Evolutionary conservation across 169 alveolate species (phyloP), one percentile per base, ranked within the genome.

Genomic region (Plasmodium gallinaceum): DNA sequence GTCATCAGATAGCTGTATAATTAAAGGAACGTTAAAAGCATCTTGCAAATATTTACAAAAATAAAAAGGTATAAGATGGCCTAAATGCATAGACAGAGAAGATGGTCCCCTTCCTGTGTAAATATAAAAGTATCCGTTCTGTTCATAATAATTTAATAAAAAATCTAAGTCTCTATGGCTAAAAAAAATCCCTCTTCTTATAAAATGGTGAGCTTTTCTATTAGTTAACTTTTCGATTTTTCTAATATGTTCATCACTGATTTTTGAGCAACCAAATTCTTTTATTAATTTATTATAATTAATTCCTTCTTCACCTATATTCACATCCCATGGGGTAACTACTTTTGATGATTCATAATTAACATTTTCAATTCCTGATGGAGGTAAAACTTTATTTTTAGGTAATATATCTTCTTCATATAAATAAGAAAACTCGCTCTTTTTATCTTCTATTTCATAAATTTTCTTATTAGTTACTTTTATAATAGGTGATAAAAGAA

Each of bases 81-180:
- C 99, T 71, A 98, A 88, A 88, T 98, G 99, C 92, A 98, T 94
- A 7, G 99, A 95, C n/a, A 97, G 99, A n/a, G 99, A 95, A 26
- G 99, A 97, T 3, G 99, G 99, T 18, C 99, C 99, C 75, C 99
- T 93, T 16, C 99, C 99, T 1, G 99, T 98, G 93, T 98, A 98
- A 57, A 98, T 90, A 93, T 97, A 98, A 94, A 99, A 98, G 12
- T 97, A 97, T 64, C 92, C 95, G 8, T 99, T 98, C 85, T 96
- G 92, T 93, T 97, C 99, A 88, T 96, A 96, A 51, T 96, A 93
- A 78, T 97, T 97, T 58, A 98, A 96, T 42, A 98, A 94, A 52
- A 94, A 80, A 74, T 98, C 99, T 57, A 99, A 93, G 68, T 98
- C 99, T 58, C 99, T 95, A 91, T 99, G 99, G 20, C 99, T 97